These are phyloP conservation scores for Quercus glauca DNA, from an alignment of 306 rosid genomes.

Conservation along the genomic window DNA sequence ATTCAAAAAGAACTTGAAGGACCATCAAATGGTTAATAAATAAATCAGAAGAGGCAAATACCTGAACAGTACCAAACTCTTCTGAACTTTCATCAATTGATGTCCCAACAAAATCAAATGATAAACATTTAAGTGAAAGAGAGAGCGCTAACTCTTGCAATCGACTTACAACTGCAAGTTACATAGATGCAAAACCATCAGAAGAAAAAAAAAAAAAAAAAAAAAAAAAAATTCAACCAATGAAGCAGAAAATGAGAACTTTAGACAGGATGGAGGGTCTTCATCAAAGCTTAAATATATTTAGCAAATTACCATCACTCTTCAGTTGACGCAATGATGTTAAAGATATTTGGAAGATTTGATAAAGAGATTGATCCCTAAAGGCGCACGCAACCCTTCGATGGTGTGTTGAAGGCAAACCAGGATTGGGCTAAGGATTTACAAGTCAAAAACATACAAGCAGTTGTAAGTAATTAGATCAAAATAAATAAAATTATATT, in stretches of 20 bases:
- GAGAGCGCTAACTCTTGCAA: constrained; percentile 98
- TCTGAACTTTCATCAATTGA: constrained; percentile 98
- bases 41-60: constrained; percentile 25
- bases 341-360: constrained; percentile 90
- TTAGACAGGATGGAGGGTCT: neutral
- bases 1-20: constrained; percentile 11
- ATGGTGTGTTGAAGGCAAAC: constrained; percentile 91
- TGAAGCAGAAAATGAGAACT: constrained; percentile 10
- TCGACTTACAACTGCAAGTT: constrained; percentile 64
- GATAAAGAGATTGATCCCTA: constrained; percentile 89
- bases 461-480: constrained; percentile 1
- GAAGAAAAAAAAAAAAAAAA: neutral
- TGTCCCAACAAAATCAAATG: constrained; percentile 98
- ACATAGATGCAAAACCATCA: constrained; percentile 29
- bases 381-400: constrained; percentile 96
- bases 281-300: neutral
- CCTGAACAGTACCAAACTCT: constrained; percentile 99
- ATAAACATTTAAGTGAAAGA: constrained; percentile 86
- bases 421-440: constrained; percentile 74
- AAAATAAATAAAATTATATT: neutral
- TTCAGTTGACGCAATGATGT: constrained; percentile 86
- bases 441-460: constrained; percentile 30
- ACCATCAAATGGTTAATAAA: constrained; percentile 17
- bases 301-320: constrained; percentile 64
- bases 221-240: neutral